Base-by-base conservation (phyloP, 2,329 filamentous ascomycete genomes). In the Sporothrix euskadiensis region DNA sequence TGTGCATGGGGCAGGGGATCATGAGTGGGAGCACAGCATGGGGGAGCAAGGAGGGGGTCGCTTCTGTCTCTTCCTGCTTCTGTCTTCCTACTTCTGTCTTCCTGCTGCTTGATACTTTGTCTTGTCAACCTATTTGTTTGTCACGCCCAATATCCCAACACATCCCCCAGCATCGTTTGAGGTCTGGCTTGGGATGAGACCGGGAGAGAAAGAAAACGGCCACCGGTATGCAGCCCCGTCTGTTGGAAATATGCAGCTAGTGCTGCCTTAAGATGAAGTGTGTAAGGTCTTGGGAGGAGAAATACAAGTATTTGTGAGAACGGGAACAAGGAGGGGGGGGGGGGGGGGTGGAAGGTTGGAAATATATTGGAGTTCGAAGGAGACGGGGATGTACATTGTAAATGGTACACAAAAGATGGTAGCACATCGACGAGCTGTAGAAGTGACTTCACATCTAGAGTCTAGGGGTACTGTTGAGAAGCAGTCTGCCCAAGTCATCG, bases 11-110 rank as follows among this genome's bases (percentile, higher is more conserved):
- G 44, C 22, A 0, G 63, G 63, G 44, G 19, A 12, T 26, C 6
- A 41, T 22, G 44, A 68, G 63, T 49, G 63, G 44, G 16, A 68
- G 12, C 41, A 68, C 44, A 35, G 44, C 63, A 68, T 35, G 63
- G 44, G 8, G 26, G 32, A 57, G 14, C 6, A 61, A 8, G 14
- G 41, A 19, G 32, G 32, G 59, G 39, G 6, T n/a, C 30, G 14
- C 39, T n/a, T n/a, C 26, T 52, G 57, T 61, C 26, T 32, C 26
- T 22, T 26, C 52, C 12, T 22, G 52, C 26, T 56, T n/a, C n/a
- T 30, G 12, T 22, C 35, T 22, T 26, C 52, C 12, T 22, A n/a
- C 26, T 56, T n/a, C n/a, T 30, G 12, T 22, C 1, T 26, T 26
- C 26, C 26, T 26, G 26, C 35, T 35, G 2, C 35, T 35, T 8